phyloP scores from a whole-genome alignment of 2,329 filamentous ascomycete genomes.

The Cyphellophora europaea region DNA sequence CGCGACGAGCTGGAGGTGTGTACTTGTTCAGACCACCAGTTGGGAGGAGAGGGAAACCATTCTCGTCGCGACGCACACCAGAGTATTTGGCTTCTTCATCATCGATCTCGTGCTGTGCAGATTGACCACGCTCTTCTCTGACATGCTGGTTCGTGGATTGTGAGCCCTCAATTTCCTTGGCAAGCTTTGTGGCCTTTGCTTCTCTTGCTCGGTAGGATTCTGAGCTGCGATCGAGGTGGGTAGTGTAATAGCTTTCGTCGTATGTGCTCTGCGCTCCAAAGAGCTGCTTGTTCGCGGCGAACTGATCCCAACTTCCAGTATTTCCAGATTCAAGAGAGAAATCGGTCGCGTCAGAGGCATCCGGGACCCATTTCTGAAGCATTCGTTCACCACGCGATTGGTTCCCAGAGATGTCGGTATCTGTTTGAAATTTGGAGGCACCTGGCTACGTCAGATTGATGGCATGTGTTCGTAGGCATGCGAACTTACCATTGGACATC shows the following conservation, averaged over 20 bases:
- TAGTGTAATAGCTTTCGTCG: slow-evolving; percentile 91
- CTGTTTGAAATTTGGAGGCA: slow-evolving; percentile 67
- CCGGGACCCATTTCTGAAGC: slow-evolving; percentile 74
- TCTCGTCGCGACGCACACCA: slow-evolving; percentile 66
- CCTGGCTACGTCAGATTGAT: slow-evolving; percentile 37
- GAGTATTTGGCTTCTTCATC: slow-evolving; percentile 98
- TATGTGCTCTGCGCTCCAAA: slow-evolving; percentile 88
- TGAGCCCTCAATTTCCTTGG: slow-evolving; percentile 78
- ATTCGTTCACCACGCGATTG: slow-evolving; percentile 61
- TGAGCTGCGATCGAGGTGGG: slow-evolving; percentile 72
- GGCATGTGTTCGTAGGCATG: slow-evolving; percentile 2
- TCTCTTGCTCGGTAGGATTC: slow-evolving; percentile 71
- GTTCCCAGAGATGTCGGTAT: slow-evolving; percentile 74
- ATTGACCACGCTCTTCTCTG: slow-evolving; percentile 76
- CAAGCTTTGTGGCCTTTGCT: slow-evolving; percentile 72
- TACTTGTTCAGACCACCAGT: slow-evolving; percentile 63
- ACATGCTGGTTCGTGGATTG: slow-evolving; percentile 69
- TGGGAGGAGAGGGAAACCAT: slow-evolving; percentile 53
- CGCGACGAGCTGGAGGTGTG: slow-evolving; percentile 78
- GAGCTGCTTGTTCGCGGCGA: slow-evolving; percentile 75
- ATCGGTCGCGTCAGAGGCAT: slow-evolving; percentile 52
- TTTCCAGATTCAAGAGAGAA: slow-evolving; percentile 59
- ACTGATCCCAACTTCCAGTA: slow-evolving; percentile 73
- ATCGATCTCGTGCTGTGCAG: slow-evolving; percentile 52
- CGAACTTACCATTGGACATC: slow-evolving; percentile 47